Conservation (phyloP, 2,329 filamentous ascomycete species). For the Cladophialophora immunda region DNA sequence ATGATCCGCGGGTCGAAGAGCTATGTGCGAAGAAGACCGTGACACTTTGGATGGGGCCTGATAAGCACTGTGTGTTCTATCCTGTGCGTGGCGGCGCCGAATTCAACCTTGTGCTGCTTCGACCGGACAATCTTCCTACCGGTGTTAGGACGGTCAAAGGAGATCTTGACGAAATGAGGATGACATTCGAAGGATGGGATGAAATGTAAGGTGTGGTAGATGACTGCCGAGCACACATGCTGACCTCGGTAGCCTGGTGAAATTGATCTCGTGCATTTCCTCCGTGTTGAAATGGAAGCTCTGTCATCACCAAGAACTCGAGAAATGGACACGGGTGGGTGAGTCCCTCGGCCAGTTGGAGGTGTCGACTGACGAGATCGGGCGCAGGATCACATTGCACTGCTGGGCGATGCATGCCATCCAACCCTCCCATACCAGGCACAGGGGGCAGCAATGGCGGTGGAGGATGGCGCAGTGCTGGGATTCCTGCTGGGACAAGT, state of each 20-base stretch:
- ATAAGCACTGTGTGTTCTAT: conserved; percentile 69
- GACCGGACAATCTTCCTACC: conserved; percentile 69
- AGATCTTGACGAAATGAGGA: conserved; percentile 63
- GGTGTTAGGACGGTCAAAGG: conserved; percentile 60
- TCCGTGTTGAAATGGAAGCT: conserved; percentile 34
- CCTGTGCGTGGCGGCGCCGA: conserved; percentile 65
- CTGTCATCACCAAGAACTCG: conserved; percentile 27
- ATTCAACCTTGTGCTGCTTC: conserved; percentile 72
- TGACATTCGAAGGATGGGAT: conserved; percentile 66
- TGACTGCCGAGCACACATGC: not conserved
- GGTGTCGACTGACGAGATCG: not conserved
- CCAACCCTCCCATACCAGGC: conserved; percentile 70
- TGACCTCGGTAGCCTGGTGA: conserved; percentile 20
- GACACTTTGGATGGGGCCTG: conserved; percentile 66
- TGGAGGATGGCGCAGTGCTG: conserved; percentile 44
- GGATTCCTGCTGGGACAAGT: conserved; percentile 63
- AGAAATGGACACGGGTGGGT: conserved; percentile 24
- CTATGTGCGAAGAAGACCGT: conserved; percentile 18
- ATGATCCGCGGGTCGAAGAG: conserved; percentile 21
- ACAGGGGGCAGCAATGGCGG: conserved; percentile 44
- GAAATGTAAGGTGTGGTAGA: conserved; percentile 16
- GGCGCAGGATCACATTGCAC: conserved; percentile 51
- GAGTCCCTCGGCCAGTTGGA: not conserved
- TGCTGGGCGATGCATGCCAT: conserved; percentile 71
- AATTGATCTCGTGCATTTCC: conserved; percentile 23